Base-by-base conservation (phyloP, 352 stramenopile genomes). In the Globisporangium nunn region DNA sequence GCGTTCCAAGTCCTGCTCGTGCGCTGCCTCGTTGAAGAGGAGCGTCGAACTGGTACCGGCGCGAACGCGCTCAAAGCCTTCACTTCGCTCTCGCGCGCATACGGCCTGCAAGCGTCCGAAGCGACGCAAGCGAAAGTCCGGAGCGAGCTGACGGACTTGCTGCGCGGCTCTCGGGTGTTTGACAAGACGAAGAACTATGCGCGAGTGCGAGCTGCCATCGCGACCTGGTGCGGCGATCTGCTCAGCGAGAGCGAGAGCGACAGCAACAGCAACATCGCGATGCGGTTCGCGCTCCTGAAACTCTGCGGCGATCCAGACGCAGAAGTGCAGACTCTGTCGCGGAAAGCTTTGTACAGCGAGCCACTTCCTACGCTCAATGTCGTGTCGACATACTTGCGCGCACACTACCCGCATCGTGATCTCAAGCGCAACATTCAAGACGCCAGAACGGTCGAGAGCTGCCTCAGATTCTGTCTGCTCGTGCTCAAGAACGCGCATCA, bases 1-100 rank as follows among this genome's bases (percentile, higher is more conserved):
- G 64, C 75, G 6, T 93, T 93, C 33, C 80, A 93, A 61, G 70
- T 87, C n/a, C 49, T 93, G 31, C 64, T 91, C 41, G 78, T 87
- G 43, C 73, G 77, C 35, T 81, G 72, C 49, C 66, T 91, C 7
- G 59, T 71, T 0, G 78, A 88, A 62, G 78, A 88, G 62, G 69
- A 75, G 46, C 55, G 61, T 7, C 64, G 73, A 0, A 75, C 67
- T 15, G 71, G 74, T 52, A 67, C 68, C 37, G 80, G 78, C 35
- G 75, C 72, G 6, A 82, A 82, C 35, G 81, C 78, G 4, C n/a
- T 91, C 2, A 85, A 87, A 59, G 66, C 78, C 10, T 85, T 91
- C 57, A 78, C 71, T 4, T 63, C 75, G 1, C 63, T 88, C 2
- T 70, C 72, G 17, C 31, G 54, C 40, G 74, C 78, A 6, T 91